phyloP scores from a whole-genome alignment of 306 rosid species.

The Gillenia trifoliata region DNA sequence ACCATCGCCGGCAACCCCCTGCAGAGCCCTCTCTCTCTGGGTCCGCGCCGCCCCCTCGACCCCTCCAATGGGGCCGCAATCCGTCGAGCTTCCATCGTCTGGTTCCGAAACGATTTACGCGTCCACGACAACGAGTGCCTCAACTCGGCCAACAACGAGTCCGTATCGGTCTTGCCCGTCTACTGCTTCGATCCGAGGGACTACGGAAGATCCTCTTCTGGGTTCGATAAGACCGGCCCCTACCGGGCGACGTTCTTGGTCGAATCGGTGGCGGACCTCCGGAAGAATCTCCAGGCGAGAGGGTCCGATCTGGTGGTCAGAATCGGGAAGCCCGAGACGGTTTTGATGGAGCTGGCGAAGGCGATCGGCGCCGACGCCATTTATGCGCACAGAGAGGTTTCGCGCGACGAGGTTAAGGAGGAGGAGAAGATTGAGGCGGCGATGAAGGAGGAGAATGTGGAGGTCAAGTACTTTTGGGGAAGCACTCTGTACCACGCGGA shows the following conservation, averaged over 20 bases:
- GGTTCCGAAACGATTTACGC: slow-evolving; percentile 94
- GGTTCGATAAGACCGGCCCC: slow-evolving; percentile 84
- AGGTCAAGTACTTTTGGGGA: slow-evolving; percentile 91
- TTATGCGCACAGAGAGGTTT: slow-evolving; percentile 73
- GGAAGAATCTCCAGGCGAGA: slow-evolving; percentile 62
- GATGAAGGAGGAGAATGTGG: slow-evolving; percentile 83
- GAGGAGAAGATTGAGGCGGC: slow-evolving; percentile 73
- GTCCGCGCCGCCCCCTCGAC: slow-evolving; percentile 75
- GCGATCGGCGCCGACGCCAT: slow-evolving; percentile 80
- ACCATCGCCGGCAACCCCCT: slow-evolving; percentile 69
- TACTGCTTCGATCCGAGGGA: slow-evolving; percentile 92
- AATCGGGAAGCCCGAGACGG: slow-evolving; percentile 78
- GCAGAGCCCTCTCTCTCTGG: slow-evolving; percentile 53
- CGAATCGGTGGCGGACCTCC: slow-evolving; percentile 69
- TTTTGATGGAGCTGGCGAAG: slow-evolving; percentile 73
- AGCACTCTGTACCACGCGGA: slow-evolving; percentile 82
- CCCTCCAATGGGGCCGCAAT: slow-evolving; percentile 76
- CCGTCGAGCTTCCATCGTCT: slow-evolving; percentile 78
- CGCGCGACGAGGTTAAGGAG: slow-evolving; percentile 71
- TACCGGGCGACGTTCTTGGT: slow-evolving; percentile 68
- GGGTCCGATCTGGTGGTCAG: slow-evolving; percentile 91
- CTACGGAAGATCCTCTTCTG: slow-evolving; percentile 78
- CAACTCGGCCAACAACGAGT: slow-evolving; percentile 66
- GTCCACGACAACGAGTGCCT: slow-evolving; percentile 81
- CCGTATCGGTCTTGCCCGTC: slow-evolving; percentile 78